These are phyloP conservation scores for Corchorus olitorius DNA, from an alignment of 345 rosid species.

Conservation along the genomic window DNA sequence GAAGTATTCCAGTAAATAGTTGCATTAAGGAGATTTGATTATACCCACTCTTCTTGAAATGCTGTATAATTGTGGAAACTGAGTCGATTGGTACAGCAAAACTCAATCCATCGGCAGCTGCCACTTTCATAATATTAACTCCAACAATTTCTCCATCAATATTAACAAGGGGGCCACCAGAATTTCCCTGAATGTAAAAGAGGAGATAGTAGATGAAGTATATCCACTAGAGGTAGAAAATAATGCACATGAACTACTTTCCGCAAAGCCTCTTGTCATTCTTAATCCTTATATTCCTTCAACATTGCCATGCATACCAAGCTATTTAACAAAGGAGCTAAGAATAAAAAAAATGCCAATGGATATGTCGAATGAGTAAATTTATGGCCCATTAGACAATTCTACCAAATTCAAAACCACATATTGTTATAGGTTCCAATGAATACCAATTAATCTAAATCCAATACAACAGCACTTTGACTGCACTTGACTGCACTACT, in stretches of 20 bases:
- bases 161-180: slow-evolving; percentile 95
- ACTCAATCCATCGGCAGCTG: slow-evolving; percentile 77
- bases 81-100: slow-evolving; percentile 88
- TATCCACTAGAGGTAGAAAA: neutral
- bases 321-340: neutral
- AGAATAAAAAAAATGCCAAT: neutral
- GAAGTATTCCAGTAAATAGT: neutral
- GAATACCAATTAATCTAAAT: neutral
- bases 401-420: neutral
- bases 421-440: neutral
- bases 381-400: neutral
- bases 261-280: slow-evolving; percentile 1
- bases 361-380: neutral
- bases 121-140: slow-evolving; percentile 81
- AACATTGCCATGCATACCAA: neutral
- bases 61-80: slow-evolving; percentile 70
- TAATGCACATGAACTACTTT: neutral
- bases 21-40: slow-evolving; percentile 7
- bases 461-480: neutral
- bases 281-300: neutral
- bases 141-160: slow-evolving; percentile 92
- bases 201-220: slow-evolving; percentile 9
- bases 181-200: slow-evolving; percentile 67
- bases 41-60: slow-evolving; percentile 85
- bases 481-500: too few relatives aligned